Percentiles rank a stretch among this genome's conserved stretches.
Evolutionary conservation across 1,284 basidiomycete species (phyloP).

Genomic region (Pterula multifida): DNA sequence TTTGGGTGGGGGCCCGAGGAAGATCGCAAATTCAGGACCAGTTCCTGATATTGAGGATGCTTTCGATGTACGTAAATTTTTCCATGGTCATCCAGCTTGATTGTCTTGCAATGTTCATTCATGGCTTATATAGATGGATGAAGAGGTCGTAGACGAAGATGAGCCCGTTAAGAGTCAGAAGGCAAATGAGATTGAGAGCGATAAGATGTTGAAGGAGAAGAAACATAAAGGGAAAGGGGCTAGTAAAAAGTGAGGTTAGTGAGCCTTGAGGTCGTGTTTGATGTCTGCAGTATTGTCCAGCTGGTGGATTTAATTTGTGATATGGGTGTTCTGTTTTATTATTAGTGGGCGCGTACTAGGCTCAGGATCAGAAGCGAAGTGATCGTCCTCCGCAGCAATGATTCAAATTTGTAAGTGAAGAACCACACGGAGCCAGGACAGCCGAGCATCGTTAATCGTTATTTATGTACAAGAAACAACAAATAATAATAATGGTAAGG

Average conservation of each 20-base stretch:
- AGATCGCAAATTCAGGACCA: slow-evolving; percentile 53
- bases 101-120: neutral
- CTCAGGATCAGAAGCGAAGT: no score
- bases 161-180: slow-evolving; percentile 32
- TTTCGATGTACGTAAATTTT: slow-evolving; percentile 35
- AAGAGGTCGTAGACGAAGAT: slow-evolving; percentile 19
- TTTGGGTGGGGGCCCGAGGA: slow-evolving; percentile 68
- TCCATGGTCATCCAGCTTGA: slow-evolving; percentile 18
- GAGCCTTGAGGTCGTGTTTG: no score
- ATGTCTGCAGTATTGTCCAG: no score
- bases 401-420: no score
- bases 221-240: neutral
- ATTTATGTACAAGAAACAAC: no score
- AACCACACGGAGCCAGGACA: no score
- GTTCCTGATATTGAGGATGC: slow-evolving; percentile 86
- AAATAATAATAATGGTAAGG: no score
- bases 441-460: no score
- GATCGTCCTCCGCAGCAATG: no score
- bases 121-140: slow-evolving; percentile 25
- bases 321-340: no score
- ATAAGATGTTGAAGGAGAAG: slow-evolving; percentile 8
- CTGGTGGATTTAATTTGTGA: no score
- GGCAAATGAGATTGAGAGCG: slow-evolving; percentile 12
- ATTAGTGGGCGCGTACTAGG: no score
- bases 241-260: neutral